Conservation (phyloP, 495 filamentous ascomycete genomes). For the Trichoderma virens region DNA sequence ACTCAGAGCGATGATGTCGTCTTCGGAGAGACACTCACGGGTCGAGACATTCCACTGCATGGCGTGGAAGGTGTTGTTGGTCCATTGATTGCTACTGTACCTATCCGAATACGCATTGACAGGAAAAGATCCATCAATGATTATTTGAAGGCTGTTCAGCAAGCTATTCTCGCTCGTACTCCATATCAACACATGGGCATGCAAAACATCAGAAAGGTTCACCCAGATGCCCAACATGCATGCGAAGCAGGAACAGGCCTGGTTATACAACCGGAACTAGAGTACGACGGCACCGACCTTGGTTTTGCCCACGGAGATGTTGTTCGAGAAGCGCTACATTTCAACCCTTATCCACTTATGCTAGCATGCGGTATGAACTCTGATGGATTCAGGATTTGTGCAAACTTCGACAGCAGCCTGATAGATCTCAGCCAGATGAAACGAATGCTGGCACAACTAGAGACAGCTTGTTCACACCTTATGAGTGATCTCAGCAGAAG, state of each 20-base stretch:
- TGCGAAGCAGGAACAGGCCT: neutral
- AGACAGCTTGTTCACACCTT: too few relatives aligned
- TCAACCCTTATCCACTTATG: too few relatives aligned
- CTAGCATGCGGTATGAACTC: too few relatives aligned
- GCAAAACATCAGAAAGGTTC: neutral
- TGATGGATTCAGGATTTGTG: too few relatives aligned
- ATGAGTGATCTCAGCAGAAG: too few relatives aligned
- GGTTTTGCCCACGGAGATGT: too few relatives aligned
- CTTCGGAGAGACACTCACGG: neutral
- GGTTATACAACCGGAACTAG: neutral
- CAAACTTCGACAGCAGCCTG: too few relatives aligned
- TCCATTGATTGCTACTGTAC: neutral
- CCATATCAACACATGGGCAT: neutral
- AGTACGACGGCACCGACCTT: too few relatives aligned
- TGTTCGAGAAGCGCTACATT: too few relatives aligned
- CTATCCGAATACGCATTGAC: neutral
- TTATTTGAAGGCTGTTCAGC: neutral
- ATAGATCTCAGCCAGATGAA: too few relatives aligned
- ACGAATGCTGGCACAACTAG: too few relatives aligned
- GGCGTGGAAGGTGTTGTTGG: neutral
- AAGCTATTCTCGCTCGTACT: too few relatives aligned
- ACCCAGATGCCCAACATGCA: conserved; percentile 9
- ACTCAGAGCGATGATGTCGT: neutral
- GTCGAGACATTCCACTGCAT: neutral
- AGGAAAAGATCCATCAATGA: neutral